Evolutionary conservation across 2,329 filamentous ascomycete species (phyloP).

Genomic region (Leptographium galeiforme): DNA sequence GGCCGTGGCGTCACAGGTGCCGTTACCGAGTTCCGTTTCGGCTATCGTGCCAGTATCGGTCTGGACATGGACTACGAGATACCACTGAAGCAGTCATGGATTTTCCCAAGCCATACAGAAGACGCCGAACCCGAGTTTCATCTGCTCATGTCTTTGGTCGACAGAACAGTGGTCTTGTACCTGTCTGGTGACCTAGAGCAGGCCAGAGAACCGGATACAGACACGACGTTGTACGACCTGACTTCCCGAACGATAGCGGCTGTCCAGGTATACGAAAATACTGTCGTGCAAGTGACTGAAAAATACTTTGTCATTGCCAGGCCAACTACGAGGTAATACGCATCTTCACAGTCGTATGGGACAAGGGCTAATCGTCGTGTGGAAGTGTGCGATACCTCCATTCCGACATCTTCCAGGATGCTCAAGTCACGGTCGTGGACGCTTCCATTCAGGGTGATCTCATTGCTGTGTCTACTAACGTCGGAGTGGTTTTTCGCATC

Average conservation of each 20-base stretch:
- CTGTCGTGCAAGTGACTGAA: constrained; percentile 42
- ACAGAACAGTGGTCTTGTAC: constrained; percentile 32
- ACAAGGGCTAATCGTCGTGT: not conserved
- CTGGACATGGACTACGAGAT: constrained; percentile 38
- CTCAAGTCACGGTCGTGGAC: constrained; percentile 21
- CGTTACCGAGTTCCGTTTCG: constrained; percentile 56
- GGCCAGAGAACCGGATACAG: constrained; percentile 27
- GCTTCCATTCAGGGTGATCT: constrained; percentile 25
- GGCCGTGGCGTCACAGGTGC: constrained; percentile 49
- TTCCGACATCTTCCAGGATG: constrained; percentile 1
- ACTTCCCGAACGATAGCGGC: constrained; percentile 37
- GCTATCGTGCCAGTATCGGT: constrained; percentile 55
- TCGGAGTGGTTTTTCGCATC: constrained; percentile 22
- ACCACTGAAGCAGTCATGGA: constrained; percentile 39
- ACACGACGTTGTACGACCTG: constrained; percentile 35
- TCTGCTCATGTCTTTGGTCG: constrained; percentile 35
- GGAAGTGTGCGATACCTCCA: constrained; percentile 3
- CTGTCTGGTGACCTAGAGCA: constrained; percentile 34
- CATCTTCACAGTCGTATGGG: not conserved
- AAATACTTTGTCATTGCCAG: constrained; percentile 26
- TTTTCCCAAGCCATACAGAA: constrained; percentile 22
- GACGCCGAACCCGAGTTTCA: constrained; percentile 19
- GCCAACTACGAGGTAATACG: constrained; percentile 20
- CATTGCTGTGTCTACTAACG: constrained; percentile 30
- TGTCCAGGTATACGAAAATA: constrained; percentile 20